Base-by-base conservation (phyloP, 768 basidiomycete species). In the Boletus rex-veris region DNA sequence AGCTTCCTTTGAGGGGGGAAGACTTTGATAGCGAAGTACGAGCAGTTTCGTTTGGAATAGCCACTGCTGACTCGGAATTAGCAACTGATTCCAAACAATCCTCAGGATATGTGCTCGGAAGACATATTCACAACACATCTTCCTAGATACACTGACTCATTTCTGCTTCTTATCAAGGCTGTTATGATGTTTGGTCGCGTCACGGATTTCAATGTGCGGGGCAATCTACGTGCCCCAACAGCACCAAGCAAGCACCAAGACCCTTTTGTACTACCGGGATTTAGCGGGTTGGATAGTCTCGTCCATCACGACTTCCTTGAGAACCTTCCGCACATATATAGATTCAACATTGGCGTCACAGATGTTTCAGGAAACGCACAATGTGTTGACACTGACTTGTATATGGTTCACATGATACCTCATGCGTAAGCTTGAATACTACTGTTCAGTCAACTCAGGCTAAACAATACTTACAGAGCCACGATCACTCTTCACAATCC, bases 401-500 rank as follows among this genome's bases (percentile, higher is more conserved):
- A 89, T 66, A 83, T 92, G 86, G 90, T 89, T 38, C 90, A 92
- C 63, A 78, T 92, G 40, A 80, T 90, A 55, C 91, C 91, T 18
- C 86, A 93, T 66, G 90, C 91, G 90, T 91, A 71, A 69, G 80
- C 50, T 48, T 49, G n/a, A 21, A 36, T 45, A 43, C 47, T 45
- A 37, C 31, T 55, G 39, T 43, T 56, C 14, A 36, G 42, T 41
- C 19, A 36, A 53, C 50, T 42, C 14, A 5, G 30, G 54, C 39
- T 47, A 47, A 63, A 55, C 44, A 53, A 61, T 52, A 45, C 52
- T 43, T 46, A 18, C 64, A 92, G 90, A n/a, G 91, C 91, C 11
- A 82, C 85, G 10, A 93, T 93, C 57, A 92, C 92, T 6, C 78
- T 93, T 48, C 91, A 93, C 64, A 92, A 91, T 64, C 82, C 86